Conservation (phyloP, 2,329 filamentous ascomycete genomes). For the Mariannaea elegans region DNA sequence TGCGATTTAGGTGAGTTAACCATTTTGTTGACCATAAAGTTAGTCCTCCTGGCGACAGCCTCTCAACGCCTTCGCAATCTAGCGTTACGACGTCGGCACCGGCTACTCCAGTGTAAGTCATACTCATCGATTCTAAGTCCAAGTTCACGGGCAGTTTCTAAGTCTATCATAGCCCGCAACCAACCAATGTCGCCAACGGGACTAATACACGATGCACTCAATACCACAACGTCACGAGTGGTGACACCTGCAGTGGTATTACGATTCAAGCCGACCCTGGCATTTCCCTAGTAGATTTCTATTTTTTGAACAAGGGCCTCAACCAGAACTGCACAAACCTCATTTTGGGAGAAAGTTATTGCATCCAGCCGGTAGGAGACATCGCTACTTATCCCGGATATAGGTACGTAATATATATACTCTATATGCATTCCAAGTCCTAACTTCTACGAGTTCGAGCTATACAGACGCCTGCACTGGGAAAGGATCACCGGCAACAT, state of each 20-base stretch:
- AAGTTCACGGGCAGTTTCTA: neutral
- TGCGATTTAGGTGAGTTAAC: too few relatives aligned
- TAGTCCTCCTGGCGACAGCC: neutral
- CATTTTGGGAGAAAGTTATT: neutral
- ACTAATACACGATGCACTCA: constrained; percentile 3
- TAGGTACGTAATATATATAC: too few relatives aligned
- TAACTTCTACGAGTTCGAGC: neutral
- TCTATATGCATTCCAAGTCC: too few relatives aligned
- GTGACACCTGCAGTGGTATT: constrained; percentile 4
- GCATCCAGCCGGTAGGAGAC: constrained; percentile 5
- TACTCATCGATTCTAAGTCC: neutral
- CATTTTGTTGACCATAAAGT: too few relatives aligned
- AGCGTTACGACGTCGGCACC: too few relatives aligned
- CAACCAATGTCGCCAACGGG: constrained; percentile 1
- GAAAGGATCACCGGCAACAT: too few relatives aligned
- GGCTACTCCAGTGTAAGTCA: neutral
- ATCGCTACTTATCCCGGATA: constrained; percentile 6
- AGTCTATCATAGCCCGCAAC: neutral
- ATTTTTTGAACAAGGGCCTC: constrained; percentile 9
- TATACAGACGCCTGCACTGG: too few relatives aligned
- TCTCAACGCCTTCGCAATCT: too few relatives aligned
- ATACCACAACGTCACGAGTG: neutral
- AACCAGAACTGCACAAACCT: constrained; percentile 11
- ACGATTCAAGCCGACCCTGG: neutral
- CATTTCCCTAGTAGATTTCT: constrained; percentile 9